Base-by-base conservation (phyloP, 805 yeast genomes). In the Wickerhamiella spandovensis region DNA sequence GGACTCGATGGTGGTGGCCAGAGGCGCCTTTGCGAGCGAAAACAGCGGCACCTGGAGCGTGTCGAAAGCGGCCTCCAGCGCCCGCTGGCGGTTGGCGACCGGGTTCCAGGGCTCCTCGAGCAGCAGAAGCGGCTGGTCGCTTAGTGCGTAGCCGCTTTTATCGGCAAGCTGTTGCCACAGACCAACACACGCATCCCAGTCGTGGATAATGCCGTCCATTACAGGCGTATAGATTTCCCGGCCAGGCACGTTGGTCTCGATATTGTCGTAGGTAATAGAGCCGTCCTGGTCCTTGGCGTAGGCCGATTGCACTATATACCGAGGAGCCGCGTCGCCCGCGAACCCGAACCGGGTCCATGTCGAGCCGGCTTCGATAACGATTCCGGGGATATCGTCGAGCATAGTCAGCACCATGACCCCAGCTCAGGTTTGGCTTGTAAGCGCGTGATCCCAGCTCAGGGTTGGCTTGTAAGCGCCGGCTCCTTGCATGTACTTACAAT, bases 41-140 rank as follows among this genome's bases (percentile, higher is more conserved):
- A 87, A 78, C 0, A 92, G 95, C 43, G 94, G 90, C 60, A 84
- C 85, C 44, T 77, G 71, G 63, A 82, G 73, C 12, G 72, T 67
- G 61, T 88, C 96, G 53, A 84, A 73, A 46, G 82, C 74, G 1
- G 77, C 70, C 63, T 87, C 94, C 57, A 88, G 70, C 10, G 88
- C 75, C 59, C 77, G 79, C 52, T 72, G 74, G 57, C 90, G 78
- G 63, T 84, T 81, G 43, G 67, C 74, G 17, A 71, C 74, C 3
- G 84, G 73, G 54, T 85, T 82, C 95, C 95, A 84, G 13, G 85
- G 81, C 2, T 95, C 88, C 67, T 89, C 96, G 1, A 95, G 87
- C 44, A 87, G 64, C 49, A 88, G 67, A 20, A 86, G 71, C 12
- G 97, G 96, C 65, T 82, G 90, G 53, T 83, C 87, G 22, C 64